Evolutionary conservation across 2,329 filamentous ascomycete genomes (phyloP).

Genomic region (Capronia epimyces): DNA sequence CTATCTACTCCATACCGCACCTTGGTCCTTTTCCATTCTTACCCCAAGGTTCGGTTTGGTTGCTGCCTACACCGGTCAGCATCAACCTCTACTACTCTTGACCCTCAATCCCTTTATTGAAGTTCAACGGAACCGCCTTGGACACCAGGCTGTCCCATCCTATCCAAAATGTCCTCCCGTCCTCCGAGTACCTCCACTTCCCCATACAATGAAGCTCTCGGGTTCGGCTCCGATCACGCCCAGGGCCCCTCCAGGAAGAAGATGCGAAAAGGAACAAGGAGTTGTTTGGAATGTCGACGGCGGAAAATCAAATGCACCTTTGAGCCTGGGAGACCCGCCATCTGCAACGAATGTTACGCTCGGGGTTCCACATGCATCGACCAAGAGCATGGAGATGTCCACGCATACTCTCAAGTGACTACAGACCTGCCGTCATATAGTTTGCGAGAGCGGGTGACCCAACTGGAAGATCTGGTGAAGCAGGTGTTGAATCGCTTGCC

Average conservation of each 20-base stretch:
- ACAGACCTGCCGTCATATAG: slow-evolving; percentile 33
- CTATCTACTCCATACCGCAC: too few species aligned
- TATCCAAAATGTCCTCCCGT: slow-evolving; percentile 10
- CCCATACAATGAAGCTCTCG: slow-evolving; percentile 19
- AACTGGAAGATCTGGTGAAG: slow-evolving; percentile 37
- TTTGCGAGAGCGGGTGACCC: slow-evolving; percentile 37
- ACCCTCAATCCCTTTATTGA: too few species aligned
- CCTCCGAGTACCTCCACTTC: slow-evolving; percentile 19
- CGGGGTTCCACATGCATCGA: slow-evolving; percentile 38
- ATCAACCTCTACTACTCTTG: too few species aligned
- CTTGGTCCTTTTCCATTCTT: too few species aligned
- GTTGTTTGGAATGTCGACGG: slow-evolving; percentile 41
- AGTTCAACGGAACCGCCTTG: too few species aligned
- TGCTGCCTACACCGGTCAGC: too few species aligned
- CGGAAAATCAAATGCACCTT: slow-evolving; percentile 43
- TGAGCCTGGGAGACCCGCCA: slow-evolving; percentile 31
- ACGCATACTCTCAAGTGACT: slow-evolving; percentile 26
- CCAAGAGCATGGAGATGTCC: slow-evolving; percentile 35
- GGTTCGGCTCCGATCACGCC: slow-evolving; percentile 25
- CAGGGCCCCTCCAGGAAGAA: slow-evolving; percentile 38
- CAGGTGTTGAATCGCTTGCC: slow-evolving; percentile 34
- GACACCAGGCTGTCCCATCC: not conserved
- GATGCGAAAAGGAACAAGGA: slow-evolving; percentile 43
- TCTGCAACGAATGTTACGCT: slow-evolving; percentile 40
- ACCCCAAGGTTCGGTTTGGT: too few species aligned